phyloP scores from a whole-genome alignment of 768 basidiomycete species.

The Auriscalpium orientale region DNA sequence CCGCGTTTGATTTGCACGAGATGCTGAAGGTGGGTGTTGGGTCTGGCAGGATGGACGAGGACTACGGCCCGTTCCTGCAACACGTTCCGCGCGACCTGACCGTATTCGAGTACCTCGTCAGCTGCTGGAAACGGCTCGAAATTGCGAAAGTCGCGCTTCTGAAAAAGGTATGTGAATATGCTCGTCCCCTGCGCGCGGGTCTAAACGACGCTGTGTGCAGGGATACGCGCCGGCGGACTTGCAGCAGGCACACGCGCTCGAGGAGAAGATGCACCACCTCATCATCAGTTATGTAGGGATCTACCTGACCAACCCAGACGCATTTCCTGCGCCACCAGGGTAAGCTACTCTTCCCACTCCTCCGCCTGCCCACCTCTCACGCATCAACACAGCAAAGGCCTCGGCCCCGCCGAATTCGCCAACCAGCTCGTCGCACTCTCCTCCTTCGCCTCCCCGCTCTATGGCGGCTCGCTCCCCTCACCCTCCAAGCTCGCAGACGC shows the following conservation, averaged over 20 bases:
- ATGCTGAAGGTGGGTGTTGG: too few relatives aligned
- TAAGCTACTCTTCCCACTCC: conserved; percentile 25
- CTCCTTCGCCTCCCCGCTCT: conserved; percentile 58
- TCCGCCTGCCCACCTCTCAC: too few relatives aligned
- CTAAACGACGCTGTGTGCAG: conserved; percentile 25
- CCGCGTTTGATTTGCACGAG: too few relatives aligned
- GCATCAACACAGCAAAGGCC: conserved; percentile 40
- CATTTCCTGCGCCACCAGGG: conserved; percentile 88
- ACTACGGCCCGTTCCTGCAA: conserved; percentile 64
- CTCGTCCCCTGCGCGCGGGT: not conserved
- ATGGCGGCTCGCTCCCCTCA: conserved; percentile 37
- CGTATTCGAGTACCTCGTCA: conserved; percentile 81
- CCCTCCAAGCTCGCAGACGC: conserved; percentile 48
- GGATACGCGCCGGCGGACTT: conserved; percentile 55
- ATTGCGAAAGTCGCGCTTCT: conserved; percentile 40
- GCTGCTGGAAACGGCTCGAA: conserved; percentile 88
- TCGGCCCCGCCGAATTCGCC: conserved; percentile 80
- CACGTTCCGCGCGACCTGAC: conserved; percentile 75
- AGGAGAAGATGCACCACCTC: conserved; percentile 75
- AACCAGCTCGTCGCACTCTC: conserved; percentile 70
- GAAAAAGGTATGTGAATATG: conserved; percentile 48
- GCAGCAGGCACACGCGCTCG: conserved; percentile 48
- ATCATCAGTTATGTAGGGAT: conserved; percentile 86
- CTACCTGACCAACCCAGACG: conserved; percentile 83
- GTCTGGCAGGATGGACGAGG: conserved; percentile 56